Evolutionary conservation across 805 yeast genomes (phyloP).

Genomic region (Cephaloascus fragrans): DNA sequence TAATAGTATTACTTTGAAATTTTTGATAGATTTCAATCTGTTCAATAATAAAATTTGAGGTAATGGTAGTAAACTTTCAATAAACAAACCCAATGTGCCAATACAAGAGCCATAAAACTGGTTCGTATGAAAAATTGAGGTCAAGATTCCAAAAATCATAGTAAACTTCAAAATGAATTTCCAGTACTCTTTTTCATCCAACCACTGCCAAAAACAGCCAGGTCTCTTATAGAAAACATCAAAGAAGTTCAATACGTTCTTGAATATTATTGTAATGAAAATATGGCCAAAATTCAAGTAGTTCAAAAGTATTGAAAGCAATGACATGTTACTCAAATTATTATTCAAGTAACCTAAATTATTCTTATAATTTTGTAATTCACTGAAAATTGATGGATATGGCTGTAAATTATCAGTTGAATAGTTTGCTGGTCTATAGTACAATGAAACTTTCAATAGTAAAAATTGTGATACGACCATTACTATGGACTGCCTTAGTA

Average conservation of each 20-base stretch:
- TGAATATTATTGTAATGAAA: background rate
- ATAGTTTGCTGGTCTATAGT: constrained; percentile 34
- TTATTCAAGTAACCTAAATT: background rate
- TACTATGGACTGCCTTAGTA: constrained; percentile 70
- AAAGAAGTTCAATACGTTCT: constrained; percentile 31
- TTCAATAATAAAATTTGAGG: constrained; percentile 69
- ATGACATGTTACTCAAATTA: constrained; percentile 4
- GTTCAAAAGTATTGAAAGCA: constrained; percentile 10
- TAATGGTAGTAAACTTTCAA: constrained; percentile 65
- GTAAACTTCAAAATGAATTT: constrained; percentile 43
- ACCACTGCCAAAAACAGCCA: constrained; percentile 82
- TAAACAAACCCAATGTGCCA: constrained; percentile 56
- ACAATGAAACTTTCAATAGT: constrained; percentile 52
- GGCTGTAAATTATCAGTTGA: constrained; percentile 18
- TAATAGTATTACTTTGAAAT: constrained; percentile 66
- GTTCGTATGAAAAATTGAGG: constrained; percentile 25
- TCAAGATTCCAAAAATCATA: constrained; percentile 25
- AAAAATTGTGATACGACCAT: constrained; percentile 75
- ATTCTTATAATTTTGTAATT: constrained; percentile 15
- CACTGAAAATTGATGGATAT: constrained; percentile 17
- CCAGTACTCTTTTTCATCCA: constrained; percentile 49
- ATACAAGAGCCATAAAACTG: constrained; percentile 36
- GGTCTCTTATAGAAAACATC: constrained; percentile 65
- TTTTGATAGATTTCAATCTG: constrained; percentile 59
- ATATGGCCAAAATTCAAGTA: constrained; percentile 12